Evolutionary conservation across 345 rosid genomes (phyloP), one percentile per base, ranked within the genome.

Genomic region (Eucalyptus curtisii): DNA sequence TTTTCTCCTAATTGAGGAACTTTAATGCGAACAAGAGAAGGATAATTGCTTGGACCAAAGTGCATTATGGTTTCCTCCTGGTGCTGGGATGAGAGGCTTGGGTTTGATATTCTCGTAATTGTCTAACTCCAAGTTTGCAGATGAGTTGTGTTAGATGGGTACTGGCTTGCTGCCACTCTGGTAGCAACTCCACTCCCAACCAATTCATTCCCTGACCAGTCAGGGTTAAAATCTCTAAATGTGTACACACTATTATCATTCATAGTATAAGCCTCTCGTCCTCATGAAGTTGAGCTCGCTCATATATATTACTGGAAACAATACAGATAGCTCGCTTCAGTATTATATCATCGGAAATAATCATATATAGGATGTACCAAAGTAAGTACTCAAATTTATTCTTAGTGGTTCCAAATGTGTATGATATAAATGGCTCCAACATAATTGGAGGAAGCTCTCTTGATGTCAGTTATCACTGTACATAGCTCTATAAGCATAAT

Each of bases 51-150:
- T 91, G 90, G 92, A 94, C 98, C 98, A 96, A 50, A 90, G 89
- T 66, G 87, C 94, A 20, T 95, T 97, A 90, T 90, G 95, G 91
- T 96, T 95, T 90, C 99, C 99, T 87, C 96, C 98, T 2, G 99
- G 99, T 40, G 96, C 95, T 91, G 95, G 92, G 86, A 94, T 90
- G 52, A 49, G 52, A 49, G 52, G 17, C 17, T 49, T 14, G 97
- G 91, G 88, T 61, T 92, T 91, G 22, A 89, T 87, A 50, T 88
- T 91, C 53, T 80, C 88, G 86, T 96, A 97, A 55, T 91, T 93
- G 4, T 88, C 88, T 44, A 91, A 91, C 90, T 94, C 94, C 79
- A 94, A 64, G 42, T 94, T 44, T 89, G 87, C 31, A 96, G 90
- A 89, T 94, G 91, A 55, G 91, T 91, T 47, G 96, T 95, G 82